Conservation (phyloP, 768 basidiomycete species). For the Mycena vitilis region DNA sequence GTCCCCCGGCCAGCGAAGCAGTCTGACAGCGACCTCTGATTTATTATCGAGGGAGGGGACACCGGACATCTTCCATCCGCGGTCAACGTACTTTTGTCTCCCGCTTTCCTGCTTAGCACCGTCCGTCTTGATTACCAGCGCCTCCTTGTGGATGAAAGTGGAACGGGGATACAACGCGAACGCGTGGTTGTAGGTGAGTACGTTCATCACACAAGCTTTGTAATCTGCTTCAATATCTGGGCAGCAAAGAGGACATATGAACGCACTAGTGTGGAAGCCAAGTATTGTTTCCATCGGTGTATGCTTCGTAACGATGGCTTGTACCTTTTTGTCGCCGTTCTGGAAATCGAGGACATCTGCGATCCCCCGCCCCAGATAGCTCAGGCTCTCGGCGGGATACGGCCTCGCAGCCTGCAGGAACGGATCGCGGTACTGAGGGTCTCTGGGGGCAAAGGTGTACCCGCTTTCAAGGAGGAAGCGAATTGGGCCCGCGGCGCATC, state of each 20-base stretch:
- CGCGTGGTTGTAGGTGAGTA: too few species aligned
- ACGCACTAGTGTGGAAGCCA: conserved; percentile 61
- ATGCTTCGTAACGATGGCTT: conserved; percentile 51
- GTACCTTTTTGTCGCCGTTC: conserved; percentile 46
- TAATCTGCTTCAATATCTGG: too few species aligned
- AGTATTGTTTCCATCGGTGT: conserved; percentile 53
- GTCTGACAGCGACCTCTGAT: too few species aligned
- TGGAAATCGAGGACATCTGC: conserved; percentile 48
- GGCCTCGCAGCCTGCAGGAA: too few species aligned
- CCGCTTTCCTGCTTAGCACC: conserved; percentile 21
- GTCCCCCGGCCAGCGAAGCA: too few species aligned
- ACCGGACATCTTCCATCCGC: conserved; percentile 49
- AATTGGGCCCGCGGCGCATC: too few species aligned
- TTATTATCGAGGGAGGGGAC: too few species aligned
- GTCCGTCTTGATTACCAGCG: conserved; percentile 31
- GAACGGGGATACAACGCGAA: conserved; percentile 51
- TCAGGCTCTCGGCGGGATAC: too few species aligned
- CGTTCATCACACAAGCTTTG: too few species aligned
- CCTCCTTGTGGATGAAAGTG: conserved; percentile 48
- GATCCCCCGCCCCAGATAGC: conserved; percentile 42
- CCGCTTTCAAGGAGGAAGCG: too few species aligned
- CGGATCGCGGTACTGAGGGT: too few species aligned
- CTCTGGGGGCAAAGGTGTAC: too few species aligned
- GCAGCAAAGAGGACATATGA: neutral
- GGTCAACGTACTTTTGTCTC: conserved; percentile 47